Conservation (phyloP, 192 early-diverging fungal genomes). For the Coemansia sp. region DNA sequence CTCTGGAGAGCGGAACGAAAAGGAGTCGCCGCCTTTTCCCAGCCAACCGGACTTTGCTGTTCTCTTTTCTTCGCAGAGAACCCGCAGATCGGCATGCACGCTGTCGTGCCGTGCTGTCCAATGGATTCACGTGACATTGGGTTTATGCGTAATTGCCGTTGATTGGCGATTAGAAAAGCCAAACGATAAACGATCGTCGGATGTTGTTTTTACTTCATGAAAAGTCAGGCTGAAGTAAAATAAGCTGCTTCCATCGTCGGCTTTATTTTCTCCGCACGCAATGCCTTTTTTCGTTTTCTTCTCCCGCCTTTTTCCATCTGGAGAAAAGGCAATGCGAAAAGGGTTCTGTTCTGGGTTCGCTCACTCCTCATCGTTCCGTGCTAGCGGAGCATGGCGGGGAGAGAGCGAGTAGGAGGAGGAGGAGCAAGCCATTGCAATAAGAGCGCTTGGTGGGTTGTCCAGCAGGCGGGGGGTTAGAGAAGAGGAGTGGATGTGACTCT, state of each 20-base stretch:
- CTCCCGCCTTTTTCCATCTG: not conserved
- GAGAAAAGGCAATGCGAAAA: not conserved
- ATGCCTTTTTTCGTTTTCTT: not conserved
- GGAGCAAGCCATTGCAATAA: too few relatives aligned
- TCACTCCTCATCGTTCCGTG: not conserved
- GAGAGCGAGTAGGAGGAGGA: not conserved
- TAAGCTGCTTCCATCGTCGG: too few relatives aligned
- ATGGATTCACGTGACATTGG: not conserved
- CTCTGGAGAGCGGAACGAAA: not conserved
- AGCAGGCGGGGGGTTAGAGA: too few relatives aligned
- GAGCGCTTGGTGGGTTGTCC: too few relatives aligned
- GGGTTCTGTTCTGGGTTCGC: not conserved
- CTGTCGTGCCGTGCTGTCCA: not conserved
- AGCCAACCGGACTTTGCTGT: not conserved
- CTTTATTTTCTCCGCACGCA: not conserved
- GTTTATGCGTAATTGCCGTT: not conserved
- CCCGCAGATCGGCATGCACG: not conserved
- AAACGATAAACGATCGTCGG: too few relatives aligned
- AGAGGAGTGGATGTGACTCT: too few relatives aligned
- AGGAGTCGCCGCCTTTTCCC: too few relatives aligned
- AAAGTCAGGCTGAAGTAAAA: too few relatives aligned
- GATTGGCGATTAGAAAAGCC: not conserved
- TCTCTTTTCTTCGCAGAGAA: not conserved
- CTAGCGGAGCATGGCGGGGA: not conserved
- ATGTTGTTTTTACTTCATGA: too few relatives aligned